Percentiles rank a stretch among this genome's conserved stretches.
These are phyloP conservation scores for Aspergillus sclerotioniger DNA, from an alignment of 495 filamentous ascomycete species.

Conservation along the genomic window DNA sequence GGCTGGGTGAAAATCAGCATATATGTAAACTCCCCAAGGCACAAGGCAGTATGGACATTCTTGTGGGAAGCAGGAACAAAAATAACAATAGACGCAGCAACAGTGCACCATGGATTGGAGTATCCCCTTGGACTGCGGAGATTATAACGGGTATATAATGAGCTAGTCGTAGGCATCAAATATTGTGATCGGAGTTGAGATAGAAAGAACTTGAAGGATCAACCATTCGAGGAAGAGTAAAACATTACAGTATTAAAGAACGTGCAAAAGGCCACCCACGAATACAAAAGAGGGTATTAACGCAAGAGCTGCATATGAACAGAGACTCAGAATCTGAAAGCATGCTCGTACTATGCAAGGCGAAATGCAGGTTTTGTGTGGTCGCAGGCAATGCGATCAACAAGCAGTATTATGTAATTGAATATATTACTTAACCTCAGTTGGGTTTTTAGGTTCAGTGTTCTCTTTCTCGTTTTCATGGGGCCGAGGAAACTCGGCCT, in stretches of 20 bases:
- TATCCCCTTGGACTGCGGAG: background rate
- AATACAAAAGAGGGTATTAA: constrained; percentile 30
- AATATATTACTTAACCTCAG: constrained; percentile 19
- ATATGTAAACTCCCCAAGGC: background rate
- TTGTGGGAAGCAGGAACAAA: background rate
- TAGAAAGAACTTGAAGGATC: background rate
- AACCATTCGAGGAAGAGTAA: constrained; percentile 14
- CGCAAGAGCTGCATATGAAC: constrained; percentile 15
- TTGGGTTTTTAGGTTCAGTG: constrained; percentile 27
- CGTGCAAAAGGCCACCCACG: constrained; percentile 18
- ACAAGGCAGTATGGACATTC: background rate
- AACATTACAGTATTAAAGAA: constrained; percentile 28
- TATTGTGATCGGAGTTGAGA: background rate
- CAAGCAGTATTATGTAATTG: constrained; percentile 7
- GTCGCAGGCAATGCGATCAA: constrained; percentile 11
- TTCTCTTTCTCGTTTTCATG: constrained; percentile 28
- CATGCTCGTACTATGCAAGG: constrained; percentile 22
- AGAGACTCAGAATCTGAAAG: constrained; percentile 9
- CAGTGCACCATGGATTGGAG: background rate
- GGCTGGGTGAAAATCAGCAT: background rate
- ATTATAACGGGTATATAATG: background rate
- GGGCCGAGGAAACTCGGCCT: constrained; percentile 26
- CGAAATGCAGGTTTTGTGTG: constrained; percentile 14
- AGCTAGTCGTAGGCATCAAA: background rate
- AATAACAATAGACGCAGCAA: background rate